These are phyloP conservation scores for Senecio squalidus DNA, from an alignment of 140 eudicot genomes.

Conservation along the genomic window DNA sequence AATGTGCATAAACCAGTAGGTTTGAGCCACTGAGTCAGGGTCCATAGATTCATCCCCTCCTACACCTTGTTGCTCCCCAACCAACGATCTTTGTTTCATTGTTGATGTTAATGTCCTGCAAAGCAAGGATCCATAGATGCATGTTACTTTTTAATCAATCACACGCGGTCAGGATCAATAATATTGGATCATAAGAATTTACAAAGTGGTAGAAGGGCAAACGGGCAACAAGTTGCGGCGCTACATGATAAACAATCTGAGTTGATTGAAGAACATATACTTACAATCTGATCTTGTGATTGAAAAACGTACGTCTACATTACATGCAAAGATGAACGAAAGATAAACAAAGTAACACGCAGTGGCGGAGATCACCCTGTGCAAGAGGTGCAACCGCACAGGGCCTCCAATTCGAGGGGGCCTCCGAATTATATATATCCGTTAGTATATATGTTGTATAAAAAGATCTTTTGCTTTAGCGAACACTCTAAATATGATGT, in stretches of 20 bases:
- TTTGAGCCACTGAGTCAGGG: slow-evolving; percentile 76
- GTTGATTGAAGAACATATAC: slow-evolving; percentile 8
- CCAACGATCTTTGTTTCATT: slow-evolving; percentile 37
- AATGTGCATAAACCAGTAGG: slow-evolving; percentile 78
- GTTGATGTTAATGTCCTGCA: slow-evolving; percentile 30
- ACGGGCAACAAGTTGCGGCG: no score
- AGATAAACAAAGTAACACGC: slow-evolving; percentile 28
- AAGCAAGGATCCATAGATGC: background rate
- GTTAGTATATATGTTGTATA: no score
- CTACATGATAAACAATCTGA: background rate
- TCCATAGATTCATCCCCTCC: slow-evolving; percentile 48
- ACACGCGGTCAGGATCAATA: no score
- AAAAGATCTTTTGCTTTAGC: no score
- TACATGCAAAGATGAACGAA: slow-evolving; percentile 13
- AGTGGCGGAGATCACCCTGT: no score
- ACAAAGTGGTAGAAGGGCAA: no score
- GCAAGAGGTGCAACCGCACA: no score
- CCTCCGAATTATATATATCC: no score
- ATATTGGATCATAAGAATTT: no score
- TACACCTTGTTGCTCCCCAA: slow-evolving; percentile 37
- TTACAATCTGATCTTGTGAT: background rate
- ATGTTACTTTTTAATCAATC: background rate
- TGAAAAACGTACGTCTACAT: background rate
- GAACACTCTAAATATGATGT: no score
- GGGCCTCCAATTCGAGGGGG: no score